A percentile compares a stretch with the other conserved stretches of the same genome.
Evolutionary conservation across 139 green algal genomes (phyloP).

Genomic region (Pleodorina starrii): DNA sequence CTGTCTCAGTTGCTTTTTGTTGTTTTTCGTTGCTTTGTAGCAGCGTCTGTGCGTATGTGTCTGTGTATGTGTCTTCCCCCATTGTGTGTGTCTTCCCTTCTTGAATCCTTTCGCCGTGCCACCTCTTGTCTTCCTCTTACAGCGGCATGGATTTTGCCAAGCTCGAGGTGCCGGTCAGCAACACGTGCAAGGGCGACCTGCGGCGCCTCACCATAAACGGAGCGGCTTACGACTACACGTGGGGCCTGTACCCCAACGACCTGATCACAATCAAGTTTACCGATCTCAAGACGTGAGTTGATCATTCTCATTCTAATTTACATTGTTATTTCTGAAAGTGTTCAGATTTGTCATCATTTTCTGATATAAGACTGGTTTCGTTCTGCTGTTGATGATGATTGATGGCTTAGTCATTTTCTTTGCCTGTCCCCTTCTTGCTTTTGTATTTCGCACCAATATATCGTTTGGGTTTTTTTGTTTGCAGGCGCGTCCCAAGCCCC

Average conservation of each 20-base stretch:
- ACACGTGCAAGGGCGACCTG: neutral
- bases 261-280: slow-evolving; percentile 13
- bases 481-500: neutral
- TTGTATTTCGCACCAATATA: too few relatives aligned
- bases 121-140: neutral
- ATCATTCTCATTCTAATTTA: too few relatives aligned
- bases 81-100: too few relatives aligned
- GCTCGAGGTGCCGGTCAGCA: slow-evolving; percentile 23
- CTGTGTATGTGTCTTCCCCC: too few relatives aligned
- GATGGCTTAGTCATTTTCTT: too few relatives aligned
- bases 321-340: too few relatives aligned
- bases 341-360: neutral
- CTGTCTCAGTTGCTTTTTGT: neutral
- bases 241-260: neutral
- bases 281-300: neutral
- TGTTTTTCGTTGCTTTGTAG: neutral
- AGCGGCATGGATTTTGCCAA: slow-evolving; percentile 18
- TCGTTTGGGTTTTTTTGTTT: neutral
- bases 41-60: too few relatives aligned
- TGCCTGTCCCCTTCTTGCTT: neutral
- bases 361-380: too few relatives aligned
- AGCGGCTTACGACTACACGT: neutral
- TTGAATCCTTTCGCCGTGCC: too few relatives aligned
- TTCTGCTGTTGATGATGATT: too few relatives aligned
- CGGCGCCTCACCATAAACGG: slow-evolving; percentile 6